Percentiles rank a stretch among this genome's conserved stretches.
These are phyloP conservation scores for Acacia pycnantha DNA, from an alignment of 331 rosid genomes.

Conservation along the genomic window DNA sequence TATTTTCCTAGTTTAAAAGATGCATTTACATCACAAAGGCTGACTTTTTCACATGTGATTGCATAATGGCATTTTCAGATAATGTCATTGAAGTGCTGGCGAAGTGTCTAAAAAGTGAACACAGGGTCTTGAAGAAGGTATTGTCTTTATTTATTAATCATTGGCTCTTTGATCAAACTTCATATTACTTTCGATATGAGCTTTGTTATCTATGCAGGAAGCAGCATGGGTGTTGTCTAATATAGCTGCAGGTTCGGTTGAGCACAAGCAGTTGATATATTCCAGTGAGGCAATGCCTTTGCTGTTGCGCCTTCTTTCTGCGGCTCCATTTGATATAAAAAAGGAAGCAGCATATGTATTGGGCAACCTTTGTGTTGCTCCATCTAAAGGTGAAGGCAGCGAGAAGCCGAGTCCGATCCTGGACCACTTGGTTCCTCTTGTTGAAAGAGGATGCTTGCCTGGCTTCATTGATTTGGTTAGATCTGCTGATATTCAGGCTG, in stretches of 20 bases:
- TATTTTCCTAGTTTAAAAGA: conserved; percentile 19
- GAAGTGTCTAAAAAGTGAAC: conserved; percentile 83
- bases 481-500: conserved; percentile 86
- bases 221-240: conserved; percentile 95
- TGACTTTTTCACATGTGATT: conserved; percentile 8
- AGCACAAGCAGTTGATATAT: conserved; percentile 78
- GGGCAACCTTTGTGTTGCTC: conserved; percentile 88
- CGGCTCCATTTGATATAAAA: conserved; percentile 83
- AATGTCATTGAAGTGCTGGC: conserved; percentile 59
- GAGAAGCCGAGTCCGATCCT: conserved; percentile 64
- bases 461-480: conserved; percentile 85
- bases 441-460: conserved; percentile 72
- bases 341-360: conserved; percentile 90
- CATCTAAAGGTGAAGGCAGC: conserved; percentile 55
- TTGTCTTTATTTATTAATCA: background rate
- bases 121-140: conserved; percentile 92
- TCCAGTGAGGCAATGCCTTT: conserved; percentile 62
- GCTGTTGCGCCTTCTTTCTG: conserved; percentile 66
- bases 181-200: conserved; percentile 24
- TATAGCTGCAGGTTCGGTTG: conserved; percentile 81
- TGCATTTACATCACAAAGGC: conserved; percentile 16
- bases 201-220: conserved; percentile 55
- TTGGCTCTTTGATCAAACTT: conserved; percentile 3
- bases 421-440: conserved; percentile 80
- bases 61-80: conserved; percentile 51